These are phyloP conservation scores for Leccinum fibrillosum DNA, from an alignment of 768 basidiomycete genomes.

Conservation along the genomic window DNA sequence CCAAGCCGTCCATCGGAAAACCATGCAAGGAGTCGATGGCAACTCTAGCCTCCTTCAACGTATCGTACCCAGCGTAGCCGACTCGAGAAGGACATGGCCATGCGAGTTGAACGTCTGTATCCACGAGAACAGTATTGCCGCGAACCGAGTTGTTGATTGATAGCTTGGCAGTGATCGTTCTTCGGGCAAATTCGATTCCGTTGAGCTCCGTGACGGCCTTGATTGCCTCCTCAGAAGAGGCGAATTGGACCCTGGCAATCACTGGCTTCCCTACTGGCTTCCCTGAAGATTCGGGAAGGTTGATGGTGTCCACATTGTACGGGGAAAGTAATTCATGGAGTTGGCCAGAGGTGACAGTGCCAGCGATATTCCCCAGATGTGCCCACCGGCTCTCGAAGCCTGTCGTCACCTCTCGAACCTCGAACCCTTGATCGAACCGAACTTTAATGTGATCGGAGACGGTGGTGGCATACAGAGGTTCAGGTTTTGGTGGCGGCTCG, in stretches of 20 bases:
- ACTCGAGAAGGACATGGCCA: slow-evolving; percentile 57
- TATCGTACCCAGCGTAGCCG: slow-evolving; percentile 64
- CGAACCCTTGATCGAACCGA: slow-evolving; percentile 58
- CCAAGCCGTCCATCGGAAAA: slow-evolving; percentile 35
- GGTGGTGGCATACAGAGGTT: slow-evolving; percentile 27
- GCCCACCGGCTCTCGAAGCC: slow-evolving; percentile 70
- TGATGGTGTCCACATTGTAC: slow-evolving; percentile 43
- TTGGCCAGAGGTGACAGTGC: slow-evolving; percentile 27
- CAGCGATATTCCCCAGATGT: slow-evolving; percentile 49
- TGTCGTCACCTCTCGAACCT: slow-evolving; percentile 53
- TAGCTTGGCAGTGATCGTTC: slow-evolving; percentile 43
- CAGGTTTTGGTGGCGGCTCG: slow-evolving; percentile 11
- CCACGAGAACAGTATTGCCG: slow-evolving; percentile 41
- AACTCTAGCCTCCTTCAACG: slow-evolving; percentile 42
- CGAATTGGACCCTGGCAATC: slow-evolving; percentile 45
- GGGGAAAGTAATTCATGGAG: slow-evolving; percentile 39
- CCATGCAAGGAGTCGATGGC: slow-evolving; percentile 46
- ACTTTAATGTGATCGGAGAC: slow-evolving; percentile 56
- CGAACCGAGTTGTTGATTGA: slow-evolving; percentile 37
- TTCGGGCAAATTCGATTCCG: slow-evolving; percentile 38
- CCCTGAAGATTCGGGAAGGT: slow-evolving; percentile 25
- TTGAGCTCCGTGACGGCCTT: slow-evolving; percentile 53
- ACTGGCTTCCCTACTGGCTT: slow-evolving; percentile 25
- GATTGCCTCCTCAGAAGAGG: slow-evolving; percentile 46
- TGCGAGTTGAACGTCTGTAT: slow-evolving; percentile 53